Percentiles rank a stretch among this genome's conserved stretches.
Conservation (phyloP, 805 yeast genomes). For the Monosporozyma aerobia region DNA sequence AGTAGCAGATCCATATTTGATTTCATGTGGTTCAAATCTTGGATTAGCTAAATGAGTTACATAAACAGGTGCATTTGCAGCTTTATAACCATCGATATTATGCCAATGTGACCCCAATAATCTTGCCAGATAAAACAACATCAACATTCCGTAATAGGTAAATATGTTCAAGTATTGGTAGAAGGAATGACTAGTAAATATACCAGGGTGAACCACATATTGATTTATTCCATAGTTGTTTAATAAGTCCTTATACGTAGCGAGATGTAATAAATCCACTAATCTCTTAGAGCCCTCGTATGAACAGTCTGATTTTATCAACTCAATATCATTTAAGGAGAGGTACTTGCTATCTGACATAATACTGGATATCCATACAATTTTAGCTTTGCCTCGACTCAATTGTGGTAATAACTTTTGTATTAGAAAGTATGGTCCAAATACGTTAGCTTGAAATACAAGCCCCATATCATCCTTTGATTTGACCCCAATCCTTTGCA, state of each 20-base stretch:
- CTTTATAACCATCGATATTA: constrained; percentile 77
- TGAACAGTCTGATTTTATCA: constrained; percentile 52
- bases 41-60: constrained; percentile 50
- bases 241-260: constrained; percentile 47
- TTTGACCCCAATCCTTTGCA: constrained; percentile 69
- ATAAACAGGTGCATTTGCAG: constrained; percentile 79
- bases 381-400: constrained; percentile 46
- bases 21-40: constrained; percentile 35
- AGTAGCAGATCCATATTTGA: constrained; percentile 69
- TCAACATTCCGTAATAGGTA: constrained; percentile 78
- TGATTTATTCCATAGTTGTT: constrained; percentile 49
- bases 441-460: constrained; percentile 92
- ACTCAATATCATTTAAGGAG: constrained; percentile 66
- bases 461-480: constrained; percentile 75
- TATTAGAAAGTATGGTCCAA: constrained; percentile 84
- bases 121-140: constrained; percentile 76
- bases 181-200: constrained; percentile 76
- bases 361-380: constrained; percentile 80
- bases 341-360: constrained; percentile 72
- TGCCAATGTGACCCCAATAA: constrained; percentile 81
- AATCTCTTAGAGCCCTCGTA: constrained; percentile 90
- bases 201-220: constrained; percentile 88
- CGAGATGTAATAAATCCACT: constrained; percentile 74
- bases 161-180: constrained; percentile 65
- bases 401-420: constrained; percentile 53